These are phyloP conservation scores for Nidula niveotomentosa DNA, from an alignment of 1,284 basidiomycete species.

Conservation along the genomic window DNA sequence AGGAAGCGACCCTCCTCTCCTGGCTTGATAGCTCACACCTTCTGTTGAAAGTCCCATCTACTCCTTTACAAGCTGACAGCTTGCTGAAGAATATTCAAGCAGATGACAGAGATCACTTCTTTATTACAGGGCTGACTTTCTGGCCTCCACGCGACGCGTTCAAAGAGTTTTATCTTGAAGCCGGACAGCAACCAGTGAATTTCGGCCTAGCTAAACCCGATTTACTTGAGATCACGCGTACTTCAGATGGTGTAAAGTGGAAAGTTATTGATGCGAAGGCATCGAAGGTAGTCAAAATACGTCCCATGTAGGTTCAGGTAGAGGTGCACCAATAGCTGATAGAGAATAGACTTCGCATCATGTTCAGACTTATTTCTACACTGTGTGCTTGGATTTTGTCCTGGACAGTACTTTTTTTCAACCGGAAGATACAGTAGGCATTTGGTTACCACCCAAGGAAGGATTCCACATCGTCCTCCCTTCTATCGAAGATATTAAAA, in stretches of 20 bases:
- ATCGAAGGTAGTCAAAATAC: conserved; percentile 39
- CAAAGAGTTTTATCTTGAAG: conserved; percentile 27
- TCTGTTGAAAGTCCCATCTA: conserved; percentile 36
- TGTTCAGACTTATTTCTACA: conserved; percentile 51
- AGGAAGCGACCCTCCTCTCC: conserved; percentile 44
- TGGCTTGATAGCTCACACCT: conserved; percentile 43
- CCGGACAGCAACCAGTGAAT: conserved; percentile 29
- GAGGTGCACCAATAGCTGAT: background rate
- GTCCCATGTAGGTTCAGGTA: background rate
- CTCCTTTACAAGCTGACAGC: conserved; percentile 27
- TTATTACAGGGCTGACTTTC: conserved; percentile 44
- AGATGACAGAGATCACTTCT: conserved; percentile 45
- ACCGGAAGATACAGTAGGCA: conserved; percentile 30
- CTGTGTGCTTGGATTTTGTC: conserved; percentile 38
- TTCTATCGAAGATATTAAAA: conserved; percentile 34
- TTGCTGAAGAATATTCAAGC: conserved; percentile 39
- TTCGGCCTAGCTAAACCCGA: conserved; percentile 51
- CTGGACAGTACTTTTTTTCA: conserved; percentile 31
- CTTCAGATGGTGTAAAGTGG: conserved; percentile 38
- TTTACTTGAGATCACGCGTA: conserved; percentile 39
- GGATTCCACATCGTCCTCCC: conserved; percentile 28
- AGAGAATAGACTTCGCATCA: conserved; percentile 45
- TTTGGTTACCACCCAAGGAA: conserved; percentile 44
- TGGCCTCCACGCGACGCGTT: conserved; percentile 34
- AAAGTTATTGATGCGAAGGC: conserved; percentile 55